These are phyloP conservation scores for Xerophyta viscosa DNA, from an alignment of 106 monocot species.

Conservation along the genomic window DNA sequence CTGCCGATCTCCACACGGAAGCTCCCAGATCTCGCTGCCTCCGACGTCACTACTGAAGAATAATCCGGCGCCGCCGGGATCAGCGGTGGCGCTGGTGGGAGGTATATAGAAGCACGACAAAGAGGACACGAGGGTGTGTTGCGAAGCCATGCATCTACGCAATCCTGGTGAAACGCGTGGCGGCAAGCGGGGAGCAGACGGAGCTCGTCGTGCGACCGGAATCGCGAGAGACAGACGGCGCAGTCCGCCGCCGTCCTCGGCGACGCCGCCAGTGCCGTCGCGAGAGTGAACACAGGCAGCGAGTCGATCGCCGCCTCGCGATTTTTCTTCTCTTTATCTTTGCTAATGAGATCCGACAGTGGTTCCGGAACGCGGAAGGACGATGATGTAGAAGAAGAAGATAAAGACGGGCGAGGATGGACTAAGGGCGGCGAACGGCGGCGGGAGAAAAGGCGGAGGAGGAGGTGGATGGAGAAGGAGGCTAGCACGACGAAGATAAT, in stretches of 20 bases:
- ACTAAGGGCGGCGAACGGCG: not conserved
- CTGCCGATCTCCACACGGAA: not conserved
- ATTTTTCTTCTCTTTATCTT: not conserved
- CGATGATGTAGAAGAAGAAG: not conserved
- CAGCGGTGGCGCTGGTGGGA: conserved; percentile 8
- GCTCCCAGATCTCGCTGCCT: not conserved
- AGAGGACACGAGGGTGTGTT: conserved; percentile 24
- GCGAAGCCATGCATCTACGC: conserved; percentile 26
- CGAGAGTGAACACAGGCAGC: not conserved
- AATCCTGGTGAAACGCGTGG: conserved; percentile 28
- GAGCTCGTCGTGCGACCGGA: conserved; percentile 11
- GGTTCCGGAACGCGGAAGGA: not conserved
- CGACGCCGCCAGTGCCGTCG: not conserved
- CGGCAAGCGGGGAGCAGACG: conserved; percentile 26
- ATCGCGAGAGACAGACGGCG: conserved; percentile 26
- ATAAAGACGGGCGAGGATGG: not conserved
- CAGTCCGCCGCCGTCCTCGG: conserved; percentile 2
- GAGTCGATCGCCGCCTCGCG: not conserved
- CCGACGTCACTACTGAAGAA: not conserved
- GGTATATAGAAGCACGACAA: conserved; percentile 12
- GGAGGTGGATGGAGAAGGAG: conserved; percentile 7
- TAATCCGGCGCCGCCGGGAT: no score
- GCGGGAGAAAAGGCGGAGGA: conserved; percentile 6
- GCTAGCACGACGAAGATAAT: conserved; percentile 6
- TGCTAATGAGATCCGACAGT: not conserved